Conservation (phyloP, 1,284 basidiomycete species). For the Sporisorium exsertum region DNA sequence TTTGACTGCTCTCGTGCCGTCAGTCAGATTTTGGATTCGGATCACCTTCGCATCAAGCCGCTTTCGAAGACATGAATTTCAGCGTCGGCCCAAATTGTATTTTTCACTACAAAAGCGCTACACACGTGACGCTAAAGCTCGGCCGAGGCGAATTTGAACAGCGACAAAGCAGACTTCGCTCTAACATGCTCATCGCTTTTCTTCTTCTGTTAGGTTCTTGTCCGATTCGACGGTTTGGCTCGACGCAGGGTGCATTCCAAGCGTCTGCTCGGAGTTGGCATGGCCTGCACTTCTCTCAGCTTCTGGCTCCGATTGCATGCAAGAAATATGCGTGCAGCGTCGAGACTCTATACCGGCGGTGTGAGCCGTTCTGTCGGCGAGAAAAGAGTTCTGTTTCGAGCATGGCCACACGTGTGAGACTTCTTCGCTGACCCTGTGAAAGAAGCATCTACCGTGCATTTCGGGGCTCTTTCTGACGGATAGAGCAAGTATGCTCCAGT, state of each 20-base stretch:
- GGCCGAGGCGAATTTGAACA: neutral
- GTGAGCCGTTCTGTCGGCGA: neutral
- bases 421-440: slow-evolving; percentile 15
- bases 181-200: neutral
- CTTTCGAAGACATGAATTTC: neutral
- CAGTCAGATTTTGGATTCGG: too few species aligned
- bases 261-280: slow-evolving; percentile 1
- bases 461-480: neutral
- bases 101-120: neutral
- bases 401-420: slow-evolving; percentile 18
- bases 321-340: too few species aligned
- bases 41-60: neutral
- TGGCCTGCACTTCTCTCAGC: neutral
- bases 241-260: slow-evolving; percentile 13
- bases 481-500: neutral
- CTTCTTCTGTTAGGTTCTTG: neutral
- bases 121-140: slow-evolving; percentile 1
- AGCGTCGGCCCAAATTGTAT: neutral
- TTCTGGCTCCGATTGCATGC: neutral
- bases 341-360: neutral
- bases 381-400: neutral
- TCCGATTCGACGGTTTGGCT: neutral
- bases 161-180: neutral
- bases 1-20: slow-evolving; percentile 1
- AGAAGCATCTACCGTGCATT: slow-evolving; percentile 22